A percentile compares a stretch with the other conserved stretches of the same genome.
These are phyloP conservation scores for Pseudozyma sp. DNA, from an alignment of 1,284 basidiomycete genomes.

Conservation along the genomic window DNA sequence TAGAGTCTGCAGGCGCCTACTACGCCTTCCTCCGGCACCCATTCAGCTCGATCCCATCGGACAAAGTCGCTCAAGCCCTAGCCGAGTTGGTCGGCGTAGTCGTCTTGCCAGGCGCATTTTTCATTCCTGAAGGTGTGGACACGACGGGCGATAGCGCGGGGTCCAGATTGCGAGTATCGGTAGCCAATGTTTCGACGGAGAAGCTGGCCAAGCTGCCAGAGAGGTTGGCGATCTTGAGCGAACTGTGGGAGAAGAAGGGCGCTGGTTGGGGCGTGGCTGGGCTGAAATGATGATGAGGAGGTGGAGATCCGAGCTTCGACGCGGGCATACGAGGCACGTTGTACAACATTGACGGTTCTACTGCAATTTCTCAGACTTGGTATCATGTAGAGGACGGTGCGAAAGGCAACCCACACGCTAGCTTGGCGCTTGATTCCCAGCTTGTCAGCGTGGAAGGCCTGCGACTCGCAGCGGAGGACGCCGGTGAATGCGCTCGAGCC, in stretches of 20 bases:
- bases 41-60: slow-evolving; percentile 31
- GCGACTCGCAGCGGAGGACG: too few relatives aligned
- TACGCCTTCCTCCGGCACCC: slow-evolving; percentile 67
- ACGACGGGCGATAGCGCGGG: slow-evolving; percentile 11
- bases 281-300: not conserved
- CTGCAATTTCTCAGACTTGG: not conserved
- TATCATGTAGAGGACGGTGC: too few relatives aligned
- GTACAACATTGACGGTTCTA: not conserved
- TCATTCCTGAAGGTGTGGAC: slow-evolving; percentile 26
- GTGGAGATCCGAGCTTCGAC: slow-evolving; percentile 17
- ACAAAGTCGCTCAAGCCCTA: slow-evolving; percentile 50
- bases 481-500: too few relatives aligned
- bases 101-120: slow-evolving; percentile 51
- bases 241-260: slow-evolving; percentile 47
- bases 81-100: slow-evolving; percentile 58
- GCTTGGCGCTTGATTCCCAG: too few relatives aligned
- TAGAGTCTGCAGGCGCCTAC: slow-evolving; percentile 66
- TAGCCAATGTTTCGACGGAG: slow-evolving; percentile 46
- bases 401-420: too few relatives aligned
- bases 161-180: slow-evolving; percentile 36
- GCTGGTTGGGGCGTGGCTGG: slow-evolving; percentile 38
- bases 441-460: too few relatives aligned
- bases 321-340: not conserved
- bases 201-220: slow-evolving; percentile 33
- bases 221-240: slow-evolving; percentile 44